Percentiles rank a stretch among this genome's conserved stretches.
Evolutionary conservation across 768 basidiomycete species (phyloP).

Genomic region (Suillus spraguei): DNA sequence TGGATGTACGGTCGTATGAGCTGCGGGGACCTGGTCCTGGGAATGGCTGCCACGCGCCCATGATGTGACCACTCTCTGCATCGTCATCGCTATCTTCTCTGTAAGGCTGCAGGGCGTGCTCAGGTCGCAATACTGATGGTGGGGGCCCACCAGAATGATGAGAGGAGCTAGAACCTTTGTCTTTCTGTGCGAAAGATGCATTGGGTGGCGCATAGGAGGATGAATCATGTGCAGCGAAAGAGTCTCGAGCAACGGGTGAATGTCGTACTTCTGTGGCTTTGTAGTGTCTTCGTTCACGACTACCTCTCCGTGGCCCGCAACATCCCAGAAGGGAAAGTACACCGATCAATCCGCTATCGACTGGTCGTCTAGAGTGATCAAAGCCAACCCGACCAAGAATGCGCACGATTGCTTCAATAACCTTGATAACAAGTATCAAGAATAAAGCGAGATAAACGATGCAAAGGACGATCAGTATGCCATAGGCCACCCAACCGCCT

Average conservation of each 20-base stretch:
- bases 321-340: conserved; percentile 72
- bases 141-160: conserved; percentile 54
- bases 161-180: conserved; percentile 35
- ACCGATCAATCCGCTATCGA: conserved; percentile 88
- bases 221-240: conserved; percentile 37
- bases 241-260: conserved; percentile 21
- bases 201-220: conserved; percentile 54
- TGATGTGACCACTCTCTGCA: conserved; percentile 78
- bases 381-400: conserved; percentile 79
- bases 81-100: conserved; percentile 75
- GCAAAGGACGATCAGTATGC: conserved; percentile 80
- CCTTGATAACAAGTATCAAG: conserved; percentile 82
- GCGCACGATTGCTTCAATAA: conserved; percentile 82
- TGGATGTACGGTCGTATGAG: conserved; percentile 29
- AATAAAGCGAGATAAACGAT: conserved; percentile 84
- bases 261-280: conserved; percentile 25
- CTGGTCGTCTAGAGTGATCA: conserved; percentile 75
- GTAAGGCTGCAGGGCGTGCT: conserved; percentile 76
- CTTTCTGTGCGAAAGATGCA: conserved; percentile 31
- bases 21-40: conserved; percentile 39
- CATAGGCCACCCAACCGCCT: conserved; percentile 92
- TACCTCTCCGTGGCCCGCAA: conserved; percentile 54
- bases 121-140: conserved; percentile 75
- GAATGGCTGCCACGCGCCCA: conserved; percentile 92
- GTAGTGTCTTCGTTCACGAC: conserved; percentile 25